These are phyloP conservation scores for Tricholoma sp. DNA, from an alignment of 768 basidiomycete genomes.

Conservation along the genomic window DNA sequence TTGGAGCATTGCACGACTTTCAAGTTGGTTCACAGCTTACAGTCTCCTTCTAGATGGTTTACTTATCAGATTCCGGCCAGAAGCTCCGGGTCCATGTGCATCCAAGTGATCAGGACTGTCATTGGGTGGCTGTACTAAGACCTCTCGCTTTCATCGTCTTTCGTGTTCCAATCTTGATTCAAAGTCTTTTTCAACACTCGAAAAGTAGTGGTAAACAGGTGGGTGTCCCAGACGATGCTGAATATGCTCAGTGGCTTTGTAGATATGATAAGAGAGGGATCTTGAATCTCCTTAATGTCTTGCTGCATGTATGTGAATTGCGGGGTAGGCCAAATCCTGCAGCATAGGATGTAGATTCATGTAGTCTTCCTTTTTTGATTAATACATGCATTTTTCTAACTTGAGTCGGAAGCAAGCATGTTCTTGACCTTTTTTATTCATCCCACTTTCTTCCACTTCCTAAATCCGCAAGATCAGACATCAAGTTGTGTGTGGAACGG, in stretches of 20 bases:
- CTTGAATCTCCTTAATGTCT: not conserved
- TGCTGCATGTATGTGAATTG: not conserved
- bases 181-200: not conserved
- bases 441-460: not conserved
- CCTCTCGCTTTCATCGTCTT: not conserved
- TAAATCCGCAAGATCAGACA: not conserved
- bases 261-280: not conserved
- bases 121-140: not conserved
- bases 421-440: not conserved
- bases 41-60: not conserved
- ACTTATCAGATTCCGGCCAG: not conserved
- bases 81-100: not conserved
- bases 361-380: not conserved
- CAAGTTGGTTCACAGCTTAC: not conserved
- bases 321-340: not conserved
- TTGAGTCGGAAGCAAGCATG: not conserved
- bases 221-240: not conserved
- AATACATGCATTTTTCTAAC: not conserved
- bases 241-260: not conserved
- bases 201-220: not conserved
- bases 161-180: not conserved
- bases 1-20: not conserved
- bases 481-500: not conserved
- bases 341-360: not conserved
- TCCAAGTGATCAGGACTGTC: not conserved